A percentile compares a stretch with the other conserved stretches of the same genome.
These are phyloP conservation scores for Sungouiozyma intestinalis DNA, from an alignment of 805 yeast species.

Conservation along the genomic window DNA sequence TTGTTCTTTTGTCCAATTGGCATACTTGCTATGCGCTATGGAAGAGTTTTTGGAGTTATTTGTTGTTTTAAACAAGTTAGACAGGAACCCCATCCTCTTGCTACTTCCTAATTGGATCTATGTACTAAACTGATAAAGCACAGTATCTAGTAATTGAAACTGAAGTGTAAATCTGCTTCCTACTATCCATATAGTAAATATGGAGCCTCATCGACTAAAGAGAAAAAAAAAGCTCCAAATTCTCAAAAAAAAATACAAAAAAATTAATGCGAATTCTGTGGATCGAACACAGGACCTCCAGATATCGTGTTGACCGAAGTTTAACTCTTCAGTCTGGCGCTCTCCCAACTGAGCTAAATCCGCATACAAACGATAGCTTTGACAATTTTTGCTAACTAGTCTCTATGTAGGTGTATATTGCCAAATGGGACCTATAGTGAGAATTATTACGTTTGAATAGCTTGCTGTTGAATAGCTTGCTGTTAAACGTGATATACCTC, in stretches of 20 bases:
- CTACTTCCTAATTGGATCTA: no score
- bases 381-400: no score
- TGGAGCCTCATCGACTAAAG: background rate
- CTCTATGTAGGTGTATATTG: no score
- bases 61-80: conserved; percentile 9
- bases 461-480: no score
- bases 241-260: conserved; percentile 4
- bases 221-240: background rate
- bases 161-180: no score
- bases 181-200: no score
- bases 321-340: conserved; percentile 33
- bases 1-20: conserved; percentile 55
- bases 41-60: conserved; percentile 2
- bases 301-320: conserved; percentile 15
- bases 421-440: no score
- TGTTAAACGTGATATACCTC: no score
- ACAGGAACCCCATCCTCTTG: conserved; percentile 10
- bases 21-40: conserved; percentile 30
- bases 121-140: no score
- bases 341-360: conserved; percentile 36
- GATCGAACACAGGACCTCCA: conserved; percentile 87
- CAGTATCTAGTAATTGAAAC: no score
- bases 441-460: no score
- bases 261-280: conserved; percentile 52
- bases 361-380: background rate